phyloP scores from a whole-genome alignment of 2,329 filamentous ascomycete species.

The Colletotrichum tabaci region DNA sequence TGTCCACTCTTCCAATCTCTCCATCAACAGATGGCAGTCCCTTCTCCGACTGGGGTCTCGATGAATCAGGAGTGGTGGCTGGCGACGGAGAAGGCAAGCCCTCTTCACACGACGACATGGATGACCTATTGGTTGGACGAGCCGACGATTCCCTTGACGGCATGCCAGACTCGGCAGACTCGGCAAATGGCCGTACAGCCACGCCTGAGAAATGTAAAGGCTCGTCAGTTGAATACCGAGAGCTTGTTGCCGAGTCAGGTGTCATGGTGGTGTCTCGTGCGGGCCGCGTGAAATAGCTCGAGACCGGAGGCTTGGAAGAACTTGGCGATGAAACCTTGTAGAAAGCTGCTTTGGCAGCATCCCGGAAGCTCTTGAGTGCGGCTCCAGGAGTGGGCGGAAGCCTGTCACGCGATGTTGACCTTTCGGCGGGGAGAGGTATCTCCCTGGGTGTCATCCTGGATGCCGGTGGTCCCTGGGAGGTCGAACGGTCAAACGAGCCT shows the following conservation, averaged over 20 bases:
- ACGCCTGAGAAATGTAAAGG: background rate
- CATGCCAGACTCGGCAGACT: slow-evolving; percentile 20
- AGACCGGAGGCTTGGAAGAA: slow-evolving; percentile 40
- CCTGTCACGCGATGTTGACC: slow-evolving; percentile 15
- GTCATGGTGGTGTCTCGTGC: slow-evolving; percentile 21
- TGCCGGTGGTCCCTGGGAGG: slow-evolving; percentile 13
- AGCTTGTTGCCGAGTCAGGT: slow-evolving; percentile 39
- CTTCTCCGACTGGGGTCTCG: slow-evolving; percentile 58
- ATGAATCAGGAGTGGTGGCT: slow-evolving; percentile 57
- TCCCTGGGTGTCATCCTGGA: slow-evolving; percentile 13
- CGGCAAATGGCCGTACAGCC: slow-evolving; percentile 23
- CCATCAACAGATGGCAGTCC: slow-evolving; percentile 45
- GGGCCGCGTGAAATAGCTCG: slow-evolving; percentile 33
- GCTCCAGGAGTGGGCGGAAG: slow-evolving; percentile 18
- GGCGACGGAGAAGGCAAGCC: slow-evolving; percentile 51
- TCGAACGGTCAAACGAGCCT: slow-evolving; percentile 28
- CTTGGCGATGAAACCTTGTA: slow-evolving; percentile 41
- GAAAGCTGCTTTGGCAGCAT: slow-evolving; percentile 54
- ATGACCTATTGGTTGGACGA: slow-evolving; percentile 38
- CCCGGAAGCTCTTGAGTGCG: slow-evolving; percentile 49
- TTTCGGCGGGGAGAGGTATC: slow-evolving; percentile 13
- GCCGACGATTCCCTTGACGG: slow-evolving; percentile 35
- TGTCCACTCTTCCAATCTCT: slow-evolving; percentile 37
- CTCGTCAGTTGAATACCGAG: slow-evolving; percentile 33
- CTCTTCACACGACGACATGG: slow-evolving; percentile 54